Conservation (phyloP, 176 grass and related monocot genomes). For the Aegilops sharonensis region DNA sequence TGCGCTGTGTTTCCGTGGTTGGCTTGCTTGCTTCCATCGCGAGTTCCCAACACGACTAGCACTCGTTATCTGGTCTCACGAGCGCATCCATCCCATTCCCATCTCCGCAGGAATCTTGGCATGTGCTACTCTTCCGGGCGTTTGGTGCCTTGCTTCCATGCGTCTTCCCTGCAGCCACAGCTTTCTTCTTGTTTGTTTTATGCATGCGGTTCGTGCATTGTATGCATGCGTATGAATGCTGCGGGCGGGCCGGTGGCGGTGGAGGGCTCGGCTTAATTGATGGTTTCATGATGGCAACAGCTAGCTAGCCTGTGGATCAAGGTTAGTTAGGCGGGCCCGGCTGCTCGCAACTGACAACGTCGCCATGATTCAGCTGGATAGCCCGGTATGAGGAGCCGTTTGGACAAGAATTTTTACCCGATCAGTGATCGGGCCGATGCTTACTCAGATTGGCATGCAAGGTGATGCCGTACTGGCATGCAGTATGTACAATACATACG, state of each 20-base stretch:
- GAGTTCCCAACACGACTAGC: not conserved
- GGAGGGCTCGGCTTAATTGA: not conserved
- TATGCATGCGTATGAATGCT: not conserved
- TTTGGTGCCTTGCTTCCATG: slow-evolving; percentile 11
- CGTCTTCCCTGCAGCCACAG: not conserved
- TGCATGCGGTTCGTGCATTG: not conserved
- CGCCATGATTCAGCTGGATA: not conserved
- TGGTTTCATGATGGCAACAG: slow-evolving; percentile 6
- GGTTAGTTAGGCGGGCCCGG: not conserved
- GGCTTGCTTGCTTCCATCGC: not conserved
- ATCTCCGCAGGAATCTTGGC: slow-evolving; percentile 30
- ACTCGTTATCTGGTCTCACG: not conserved
- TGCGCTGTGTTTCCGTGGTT: not conserved
- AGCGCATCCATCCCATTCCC: slow-evolving; percentile 14
- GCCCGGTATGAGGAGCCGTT: not conserved
- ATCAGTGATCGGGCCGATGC: no score
- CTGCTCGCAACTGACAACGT: not conserved
- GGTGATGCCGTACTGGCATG: no score
- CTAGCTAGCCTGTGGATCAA: not conserved
- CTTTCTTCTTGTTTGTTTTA: not conserved
- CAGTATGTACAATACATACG: no score
- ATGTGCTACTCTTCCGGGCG: slow-evolving; percentile 20
- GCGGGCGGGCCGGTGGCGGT: not conserved
- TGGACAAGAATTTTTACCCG: no score
- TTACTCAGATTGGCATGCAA: not conserved